phyloP scores from a whole-genome alignment of 139 green algal species.

The Chlamydomonas incerta region DNA sequence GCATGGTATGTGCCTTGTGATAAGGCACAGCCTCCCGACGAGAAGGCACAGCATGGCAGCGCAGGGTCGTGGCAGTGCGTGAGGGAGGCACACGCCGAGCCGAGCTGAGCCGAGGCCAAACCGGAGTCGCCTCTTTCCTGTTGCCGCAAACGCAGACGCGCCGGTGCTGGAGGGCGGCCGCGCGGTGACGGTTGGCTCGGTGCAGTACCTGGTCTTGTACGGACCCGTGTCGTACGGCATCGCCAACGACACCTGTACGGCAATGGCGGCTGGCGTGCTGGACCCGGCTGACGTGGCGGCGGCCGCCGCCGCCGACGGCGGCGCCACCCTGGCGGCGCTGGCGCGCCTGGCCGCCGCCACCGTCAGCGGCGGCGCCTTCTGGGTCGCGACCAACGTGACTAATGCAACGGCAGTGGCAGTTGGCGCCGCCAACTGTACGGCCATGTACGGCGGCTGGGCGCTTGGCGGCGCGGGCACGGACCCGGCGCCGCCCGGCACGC shows the following conservation, averaged over 20 bases:
- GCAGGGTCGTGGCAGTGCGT: too few relatives aligned
- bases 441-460: slow-evolving; percentile 22
- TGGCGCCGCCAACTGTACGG: not conserved
- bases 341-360: not conserved
- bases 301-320: not conserved
- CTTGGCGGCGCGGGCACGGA: not conserved
- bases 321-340: not conserved
- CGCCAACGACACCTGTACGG: slow-evolving; percentile 3
- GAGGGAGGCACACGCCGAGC: too few relatives aligned
- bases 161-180: not conserved
- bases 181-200: not conserved
- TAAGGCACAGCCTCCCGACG: too few relatives aligned
- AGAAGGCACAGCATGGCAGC: too few relatives aligned
- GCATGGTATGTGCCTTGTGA: too few relatives aligned
- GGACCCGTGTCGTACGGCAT: too few relatives aligned
- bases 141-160: not conserved
- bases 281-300: not conserved
- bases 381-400: not conserved
- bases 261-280: not conserved
- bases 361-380: not conserved
- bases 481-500: not conserved
- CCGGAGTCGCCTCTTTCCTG: too few relatives aligned
- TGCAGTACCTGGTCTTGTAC: too few relatives aligned
- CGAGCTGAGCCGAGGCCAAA: too few relatives aligned
- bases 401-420: not conserved